Evolutionary conservation across 768 basidiomycete species (phyloP), one percentile per base, ranked within the genome.

Genomic region (Russula sp.): DNA sequence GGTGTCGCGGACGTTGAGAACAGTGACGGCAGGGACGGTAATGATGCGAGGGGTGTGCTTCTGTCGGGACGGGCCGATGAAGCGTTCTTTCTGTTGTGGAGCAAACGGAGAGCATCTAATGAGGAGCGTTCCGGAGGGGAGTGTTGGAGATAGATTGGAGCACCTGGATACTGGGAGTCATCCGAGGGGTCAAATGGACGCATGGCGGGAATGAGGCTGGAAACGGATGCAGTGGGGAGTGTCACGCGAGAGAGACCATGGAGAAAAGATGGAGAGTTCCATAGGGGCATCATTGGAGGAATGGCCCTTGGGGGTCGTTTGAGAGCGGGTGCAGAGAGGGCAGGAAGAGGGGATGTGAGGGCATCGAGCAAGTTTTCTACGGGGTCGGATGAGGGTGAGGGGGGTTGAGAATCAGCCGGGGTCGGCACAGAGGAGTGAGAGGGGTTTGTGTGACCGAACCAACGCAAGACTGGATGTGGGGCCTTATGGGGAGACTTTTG

Each of bases 191-290:
- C 54, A 66, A 71, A 58, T 63, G 73, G 44, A 61, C 52, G 36
- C 46, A 56, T 36, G 51, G 64, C 48, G 64, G 59, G 62, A 46
- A 54, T 68, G 46, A 66, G 69, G 13, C 71, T 77, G 69, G 85
- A 83, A 16, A 88, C 74, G 1, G 85, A 83, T 7, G 85, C 77
- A 8, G 83, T 86, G 28, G 89, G 87, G 28, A 88, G 79, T 0
- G 88, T 84, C 1, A 82, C 78, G 52, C 86, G 82, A 3, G 84
- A 80, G 59, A 87, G 78, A 67, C 72, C 78, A 69, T 82, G 80
- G 58, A 87, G 73, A 59, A 83, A 79, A 9, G 81, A 80, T 9
- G 85, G 85, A 0, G 80, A 77, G 34, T 79, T 77, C 0, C 76
- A 69, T 32, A 79, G 72, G n/a, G 5, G 80, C 75, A 20, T 81